Percentiles rank a stretch among this genome's conserved stretches.
phyloP scores from a whole-genome alignment of 495 filamentous ascomycete genomes.

The Diplogelasinospora grovesii region DNA sequence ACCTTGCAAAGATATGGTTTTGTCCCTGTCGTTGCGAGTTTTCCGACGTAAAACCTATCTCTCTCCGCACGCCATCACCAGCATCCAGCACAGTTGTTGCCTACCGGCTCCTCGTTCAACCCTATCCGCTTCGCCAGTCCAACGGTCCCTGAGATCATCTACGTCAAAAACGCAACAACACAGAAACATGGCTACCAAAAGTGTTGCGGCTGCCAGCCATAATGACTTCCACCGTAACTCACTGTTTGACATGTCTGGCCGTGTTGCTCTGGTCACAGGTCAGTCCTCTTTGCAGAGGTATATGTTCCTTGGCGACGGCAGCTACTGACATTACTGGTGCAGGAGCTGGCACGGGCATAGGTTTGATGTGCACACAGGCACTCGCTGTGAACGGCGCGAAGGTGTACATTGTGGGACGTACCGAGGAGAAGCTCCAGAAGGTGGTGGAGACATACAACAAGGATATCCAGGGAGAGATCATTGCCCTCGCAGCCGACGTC shows the following conservation, averaged over 20 bases:
- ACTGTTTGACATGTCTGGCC: conserved; percentile 56
- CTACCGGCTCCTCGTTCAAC: no score
- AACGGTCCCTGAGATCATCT: not conserved
- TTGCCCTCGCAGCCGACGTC: conserved; percentile 64
- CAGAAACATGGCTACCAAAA: conserved; percentile 41
- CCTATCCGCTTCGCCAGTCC: not conserved
- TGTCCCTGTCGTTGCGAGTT: no score
- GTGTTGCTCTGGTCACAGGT: conserved; percentile 58
- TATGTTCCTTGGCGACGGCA: not conserved
- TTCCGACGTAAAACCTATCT: not conserved
- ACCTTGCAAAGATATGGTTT: no score
- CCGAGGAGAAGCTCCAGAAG: conserved; percentile 31
- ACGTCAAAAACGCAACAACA: not conserved
- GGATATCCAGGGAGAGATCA: conserved; percentile 31
- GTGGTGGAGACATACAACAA: conserved; percentile 29
- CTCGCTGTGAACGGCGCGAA: conserved; percentile 74
- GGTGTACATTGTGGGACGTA: conserved; percentile 77
- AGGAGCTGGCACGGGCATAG: conserved; percentile 47
- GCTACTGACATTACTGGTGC: not conserved
- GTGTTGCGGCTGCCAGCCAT: conserved; percentile 26
- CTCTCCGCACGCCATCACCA: not conserved
- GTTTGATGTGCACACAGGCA: conserved; percentile 73
- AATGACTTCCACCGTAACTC: conserved; percentile 44
- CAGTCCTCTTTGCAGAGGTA: conserved; percentile 5
- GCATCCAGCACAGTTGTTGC: not conserved